Evolutionary conservation across 2,329 filamentous ascomycete genomes (phyloP), one percentile per base, ranked within the genome.

Genomic region (Fusarium sp.): DNA sequence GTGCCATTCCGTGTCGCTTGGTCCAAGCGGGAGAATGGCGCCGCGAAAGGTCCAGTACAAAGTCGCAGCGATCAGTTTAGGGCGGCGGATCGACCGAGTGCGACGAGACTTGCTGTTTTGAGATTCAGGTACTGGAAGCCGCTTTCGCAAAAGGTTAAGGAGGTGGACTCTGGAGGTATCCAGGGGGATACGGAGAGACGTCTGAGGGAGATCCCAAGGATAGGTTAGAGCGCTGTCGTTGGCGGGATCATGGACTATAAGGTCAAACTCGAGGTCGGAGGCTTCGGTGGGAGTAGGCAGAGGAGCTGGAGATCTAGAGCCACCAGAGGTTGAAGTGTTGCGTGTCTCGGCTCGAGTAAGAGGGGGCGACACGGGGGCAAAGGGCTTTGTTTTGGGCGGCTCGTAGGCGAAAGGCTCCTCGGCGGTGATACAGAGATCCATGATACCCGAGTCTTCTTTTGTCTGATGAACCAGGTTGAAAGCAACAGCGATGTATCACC

Each of bases 371-470:
- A 74, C 58, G 15, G 72, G 59, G 10, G 51, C 34, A 25, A 76
- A 75, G 9, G 69, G 67, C 25, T 75, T 74, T 12, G 56, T 27
- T 20, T 62, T 65, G 34, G 49, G 62, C 13, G 71, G 71, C 22
- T 67, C 58, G 22, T 56, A 72, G 40, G 58, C 51, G 38, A 75
- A 75, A n/a, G 74, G 74, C 20, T 76, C 72, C 25, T 75, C 45
- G 8, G 74, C 74, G 10, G 74, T 75, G 58, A 75, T 75, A 56
- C 73, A 75, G 27, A 76, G 65, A 43, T 75, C 74, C 74, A 75
- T 75, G 30, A 6, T 41, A 25, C 9, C 12, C 44, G 22, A 12
- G 32, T 18, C 34, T 30, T 40, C 15, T 20, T 30, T 27, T 41
- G 8, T 29, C 9, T 45, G 16, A 29, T 43, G 40, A 29, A 20